Base-by-base conservation (phyloP, 2,329 filamentous ascomycete genomes). In the Erysiphe pulchra region DNA sequence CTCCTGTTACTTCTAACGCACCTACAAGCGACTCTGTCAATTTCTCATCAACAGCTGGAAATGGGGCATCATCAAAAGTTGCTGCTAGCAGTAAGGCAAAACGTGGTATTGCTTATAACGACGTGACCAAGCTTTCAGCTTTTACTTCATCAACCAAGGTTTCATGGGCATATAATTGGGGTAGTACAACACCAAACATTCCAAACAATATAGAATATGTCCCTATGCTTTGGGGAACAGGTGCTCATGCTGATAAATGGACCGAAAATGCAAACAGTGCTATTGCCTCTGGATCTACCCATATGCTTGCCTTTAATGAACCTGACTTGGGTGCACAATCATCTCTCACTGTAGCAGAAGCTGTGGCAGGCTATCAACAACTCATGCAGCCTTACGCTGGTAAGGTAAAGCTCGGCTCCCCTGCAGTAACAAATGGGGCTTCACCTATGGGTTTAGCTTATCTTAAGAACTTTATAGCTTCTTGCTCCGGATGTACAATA, bases 161-260 rank as follows among this genome's bases (percentile, higher is more conserved):
- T 55, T 60, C 61, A 37, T 82, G 77, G 73, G 68, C 62, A 42
- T 80, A 79, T 67, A 80, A 80, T 69, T 83, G 78, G 78, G 73
- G 62, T 40, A 65, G 67, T 42, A 50, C 50, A 11, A 54, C 63
- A 42, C 62, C 63, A 36, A 45, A 41, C 14, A 46, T 54, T 9
- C 62, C 67, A 10, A 57, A 59, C 17, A 56, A 56, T 44, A 55
- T 75, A 54, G 64, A 68, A 55, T 85, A 66, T 62, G 67, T 80
- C 46, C 80, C 80, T 50, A 79, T 73, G 61, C 69, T 81, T 42
- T 81, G 72, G 75, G 68, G 70, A 45, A 58, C 65, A 46, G 52
- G 52, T 12, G 47, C 55, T 10, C 65, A 70, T 58, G 65, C 65
- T 47, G 46, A 53, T 46, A 57, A 55, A 53, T 82, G 76, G 74